phyloP scores from a whole-genome alignment of 306 rosid genomes.

The Casuarina glauca region DNA sequence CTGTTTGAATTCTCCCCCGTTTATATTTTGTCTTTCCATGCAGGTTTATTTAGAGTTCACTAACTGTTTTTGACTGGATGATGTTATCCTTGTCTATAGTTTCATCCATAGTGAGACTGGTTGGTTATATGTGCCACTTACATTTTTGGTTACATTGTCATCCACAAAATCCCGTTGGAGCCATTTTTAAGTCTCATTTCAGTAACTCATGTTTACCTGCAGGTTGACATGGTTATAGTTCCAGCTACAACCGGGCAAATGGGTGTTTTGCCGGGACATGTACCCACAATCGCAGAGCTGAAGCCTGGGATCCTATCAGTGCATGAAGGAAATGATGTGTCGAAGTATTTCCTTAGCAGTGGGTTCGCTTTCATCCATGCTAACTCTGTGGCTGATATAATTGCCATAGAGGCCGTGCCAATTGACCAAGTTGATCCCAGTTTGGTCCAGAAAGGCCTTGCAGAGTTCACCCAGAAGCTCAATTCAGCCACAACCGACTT shows the following conservation, averaged over 20 bases:
- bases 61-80: background rate
- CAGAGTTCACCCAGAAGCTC: constrained; percentile 91
- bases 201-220: background rate
- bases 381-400: constrained; percentile 7
- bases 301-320: constrained; percentile 13
- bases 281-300: constrained; percentile 6
- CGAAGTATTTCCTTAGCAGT: constrained; percentile 25
- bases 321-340: constrained; percentile 10
- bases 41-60: background rate
- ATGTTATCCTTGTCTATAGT: background rate
- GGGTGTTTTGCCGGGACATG: constrained; percentile 21
- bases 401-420: constrained; percentile 29
- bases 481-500: constrained; percentile 82
- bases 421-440: constrained; percentile 63
- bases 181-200: background rate
- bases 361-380: constrained; percentile 21
- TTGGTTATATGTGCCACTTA: background rate
- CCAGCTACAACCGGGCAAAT: constrained; percentile 29
- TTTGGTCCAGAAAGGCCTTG: constrained; percentile 90
- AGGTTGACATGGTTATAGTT: constrained; percentile 16
- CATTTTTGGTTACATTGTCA: background rate
- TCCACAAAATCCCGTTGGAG: background rate
- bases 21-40: background rate
- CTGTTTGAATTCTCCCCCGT: background rate
- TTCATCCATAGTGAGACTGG: background rate